Conservation (phyloP, 805 yeast species). For the fission yeast (Schizosaccharomyces pombe) region ASM294v3 CU329670.1:2349501-2350000, state of each 20-base stretch:
- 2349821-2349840: too few relatives aligned
- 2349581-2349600: slow-evolving; percentile 1
- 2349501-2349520: background rate
- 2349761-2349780: background rate
- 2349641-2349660: background rate
- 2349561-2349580: background rate
- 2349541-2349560: slow-evolving; percentile 1
- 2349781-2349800: too few relatives aligned
- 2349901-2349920: too few relatives aligned
- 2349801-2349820: too few relatives aligned
- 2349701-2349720: background rate
- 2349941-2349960: too few relatives aligned
- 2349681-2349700: background rate
- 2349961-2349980: too few relatives aligned
- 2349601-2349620: background rate
- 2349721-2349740: background rate
- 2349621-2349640: background rate
- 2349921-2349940: too few relatives aligned
- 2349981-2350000: too few relatives aligned
- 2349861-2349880: too few relatives aligned
- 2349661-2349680: background rate
- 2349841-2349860: too few relatives aligned
- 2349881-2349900: too few relatives aligned
- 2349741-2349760: background rate
- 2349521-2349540: slow-evolving; percentile 2